A percentile compares a stretch with the other conserved stretches of the same genome.
Conservation (phyloP, 768 basidiomycete genomes). For the Tulasnella sp. region DNA sequence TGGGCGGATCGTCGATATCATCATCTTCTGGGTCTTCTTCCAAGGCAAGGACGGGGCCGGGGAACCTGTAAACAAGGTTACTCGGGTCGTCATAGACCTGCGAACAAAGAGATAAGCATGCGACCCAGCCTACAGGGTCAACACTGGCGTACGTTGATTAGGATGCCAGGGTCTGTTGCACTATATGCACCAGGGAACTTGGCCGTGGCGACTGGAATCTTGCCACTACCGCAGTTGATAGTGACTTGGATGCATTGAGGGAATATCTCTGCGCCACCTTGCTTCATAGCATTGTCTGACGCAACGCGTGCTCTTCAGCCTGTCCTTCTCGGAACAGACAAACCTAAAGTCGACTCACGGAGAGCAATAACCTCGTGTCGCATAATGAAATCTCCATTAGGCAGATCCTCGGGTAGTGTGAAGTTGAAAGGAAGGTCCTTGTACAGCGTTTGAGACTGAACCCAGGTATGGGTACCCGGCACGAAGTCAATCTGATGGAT, state of each 20-base stretch:
- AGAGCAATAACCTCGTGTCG: conserved; percentile 54
- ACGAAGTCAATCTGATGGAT: conserved; percentile 50
- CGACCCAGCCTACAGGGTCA: background rate
- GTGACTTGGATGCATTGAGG: conserved; percentile 63
- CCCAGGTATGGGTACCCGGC: conserved; percentile 48
- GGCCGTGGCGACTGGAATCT: conserved; percentile 55
- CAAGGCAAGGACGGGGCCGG: conserved; percentile 37
- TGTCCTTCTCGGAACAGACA: background rate
- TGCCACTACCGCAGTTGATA: conserved; percentile 41
- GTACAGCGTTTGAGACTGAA: conserved; percentile 48
- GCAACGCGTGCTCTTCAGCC: background rate
- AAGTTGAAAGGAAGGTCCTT: conserved; percentile 35
- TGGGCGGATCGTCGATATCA: background rate
- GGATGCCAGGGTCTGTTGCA: conserved; percentile 71
- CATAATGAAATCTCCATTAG: conserved; percentile 71
- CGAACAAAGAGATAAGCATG: background rate
- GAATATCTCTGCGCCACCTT: conserved; percentile 81
- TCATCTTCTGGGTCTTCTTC: conserved; percentile 16
- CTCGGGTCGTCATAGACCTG: conserved; percentile 17
- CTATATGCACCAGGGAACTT: conserved; percentile 73
- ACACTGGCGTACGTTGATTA: conserved; percentile 43
- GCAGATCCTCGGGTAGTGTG: conserved; percentile 51
- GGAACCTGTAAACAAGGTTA: conserved; percentile 20
- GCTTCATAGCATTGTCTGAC: conserved; percentile 49
- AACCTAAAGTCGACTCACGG: background rate